Conservation (phyloP, 495 filamentous ascomycete genomes). For the Beverwykella pulmonaria region DNA sequence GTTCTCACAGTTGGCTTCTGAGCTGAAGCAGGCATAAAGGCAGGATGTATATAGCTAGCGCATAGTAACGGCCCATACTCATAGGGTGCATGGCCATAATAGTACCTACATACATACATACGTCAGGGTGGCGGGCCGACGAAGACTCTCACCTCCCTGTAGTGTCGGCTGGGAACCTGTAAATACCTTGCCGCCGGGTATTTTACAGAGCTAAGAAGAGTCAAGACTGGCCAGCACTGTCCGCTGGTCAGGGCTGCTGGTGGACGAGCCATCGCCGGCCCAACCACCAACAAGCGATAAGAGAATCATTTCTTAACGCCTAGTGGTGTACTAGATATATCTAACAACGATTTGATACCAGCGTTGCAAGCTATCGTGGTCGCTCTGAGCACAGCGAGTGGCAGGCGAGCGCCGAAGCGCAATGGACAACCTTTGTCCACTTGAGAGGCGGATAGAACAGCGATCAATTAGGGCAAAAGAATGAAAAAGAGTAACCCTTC, state of each 20-base stretch:
- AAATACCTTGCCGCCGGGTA: conserved; percentile 1
- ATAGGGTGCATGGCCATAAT: no score
- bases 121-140: no score
- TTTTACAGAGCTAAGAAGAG: conserved; percentile 11
- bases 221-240: background rate
- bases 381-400: no score
- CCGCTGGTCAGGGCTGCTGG: background rate
- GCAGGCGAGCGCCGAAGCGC: no score
- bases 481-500: no score
- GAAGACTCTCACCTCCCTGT: background rate
- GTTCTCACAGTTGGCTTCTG: conserved; percentile 9
- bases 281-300: background rate
- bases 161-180: conserved; percentile 1
- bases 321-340: no score
- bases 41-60: background rate
- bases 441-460: no score
- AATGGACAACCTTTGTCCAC: no score
- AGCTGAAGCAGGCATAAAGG: background rate
- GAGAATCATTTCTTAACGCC: background rate
- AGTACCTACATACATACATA: background rate
- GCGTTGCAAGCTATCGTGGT: no score
- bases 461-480: no score
- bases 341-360: no score
- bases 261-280: conserved; percentile 1
- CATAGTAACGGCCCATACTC: no score